Evolutionary conservation across 192 early-diverging fungal species (phyloP).

Genomic region (Thamnidium elegans): DNA sequence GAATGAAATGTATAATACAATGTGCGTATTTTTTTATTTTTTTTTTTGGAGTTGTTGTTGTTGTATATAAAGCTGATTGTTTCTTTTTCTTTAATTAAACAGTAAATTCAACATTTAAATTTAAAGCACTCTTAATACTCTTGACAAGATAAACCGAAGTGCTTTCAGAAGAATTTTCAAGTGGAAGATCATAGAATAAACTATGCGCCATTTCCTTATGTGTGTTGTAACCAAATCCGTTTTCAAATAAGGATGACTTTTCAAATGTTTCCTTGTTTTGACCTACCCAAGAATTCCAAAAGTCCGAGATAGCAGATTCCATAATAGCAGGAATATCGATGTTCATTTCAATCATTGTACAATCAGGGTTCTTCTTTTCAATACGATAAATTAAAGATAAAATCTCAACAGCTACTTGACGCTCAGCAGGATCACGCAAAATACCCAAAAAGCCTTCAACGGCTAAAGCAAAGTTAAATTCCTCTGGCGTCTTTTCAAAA

Average conservation of each 20-base stretch:
- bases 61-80: no score
- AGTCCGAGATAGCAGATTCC: constrained; percentile 59
- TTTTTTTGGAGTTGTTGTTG: no score
- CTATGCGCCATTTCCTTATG: constrained; percentile 62
- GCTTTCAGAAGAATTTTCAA: constrained; percentile 58
- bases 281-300: constrained; percentile 70
- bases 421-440: constrained; percentile 76
- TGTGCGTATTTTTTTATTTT: no score
- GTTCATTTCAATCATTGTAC: constrained; percentile 39
- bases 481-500: constrained; percentile 78
- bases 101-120: neutral
- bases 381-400: constrained; percentile 67
- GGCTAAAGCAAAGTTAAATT: constrained; percentile 82
- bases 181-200: constrained; percentile 78
- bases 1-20: no score
- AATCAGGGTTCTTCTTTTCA: constrained; percentile 63
- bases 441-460: constrained; percentile 73
- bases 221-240: constrained; percentile 51
- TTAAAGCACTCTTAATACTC: constrained; percentile 39
- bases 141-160: constrained; percentile 64
- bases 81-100: no score
- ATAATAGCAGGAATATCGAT: constrained; percentile 64
- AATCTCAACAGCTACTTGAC: constrained; percentile 72
- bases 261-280: constrained; percentile 37
- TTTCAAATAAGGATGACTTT: constrained; percentile 8